Conservation (phyloP, 805 yeast species). For the Sugiyamaella americana region DNA sequence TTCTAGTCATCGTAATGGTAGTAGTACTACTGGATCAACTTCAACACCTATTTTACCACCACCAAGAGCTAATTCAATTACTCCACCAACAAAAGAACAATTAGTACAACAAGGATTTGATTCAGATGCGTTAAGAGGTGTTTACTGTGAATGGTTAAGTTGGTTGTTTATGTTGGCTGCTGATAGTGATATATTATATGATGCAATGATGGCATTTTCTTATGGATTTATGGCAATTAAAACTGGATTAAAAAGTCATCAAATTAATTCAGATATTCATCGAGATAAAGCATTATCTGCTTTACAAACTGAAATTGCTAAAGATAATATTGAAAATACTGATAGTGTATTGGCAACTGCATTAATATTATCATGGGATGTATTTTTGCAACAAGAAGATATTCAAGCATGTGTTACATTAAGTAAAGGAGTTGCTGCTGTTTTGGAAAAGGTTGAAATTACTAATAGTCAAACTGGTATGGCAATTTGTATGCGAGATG, state of each 20-base stretch:
- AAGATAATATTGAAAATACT: conserved; percentile 14
- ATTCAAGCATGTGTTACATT: conserved; percentile 22
- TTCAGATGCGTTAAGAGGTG: conserved; percentile 22
- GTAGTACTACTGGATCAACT: background rate
- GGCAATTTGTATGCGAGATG: conserved; percentile 25
- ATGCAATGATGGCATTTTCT: conserved; percentile 26
- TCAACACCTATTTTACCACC: conserved; percentile 4
- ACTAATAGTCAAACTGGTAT: conserved; percentile 21
- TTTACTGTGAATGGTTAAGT: conserved; percentile 24
- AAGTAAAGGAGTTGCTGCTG: conserved; percentile 27
- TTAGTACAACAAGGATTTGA: conserved; percentile 26
- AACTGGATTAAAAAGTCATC: conserved; percentile 12
- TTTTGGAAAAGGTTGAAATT: conserved; percentile 21
- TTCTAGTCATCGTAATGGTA: background rate
- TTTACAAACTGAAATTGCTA: conserved; percentile 20
- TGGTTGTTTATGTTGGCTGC: conserved; percentile 19
- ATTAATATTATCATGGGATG: conserved; percentile 27
- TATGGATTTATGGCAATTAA: conserved; percentile 23
- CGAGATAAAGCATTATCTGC: conserved; percentile 23
- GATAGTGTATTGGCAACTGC: conserved; percentile 24
- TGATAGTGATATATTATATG: conserved; percentile 21
- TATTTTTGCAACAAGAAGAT: conserved; percentile 26
- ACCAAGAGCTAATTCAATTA: background rate
- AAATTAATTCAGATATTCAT: conserved; percentile 19
- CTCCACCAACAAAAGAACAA: background rate